Base-by-base conservation (phyloP, 2,329 filamentous ascomycete species). In the Macrophomina phaseolina region DNA sequence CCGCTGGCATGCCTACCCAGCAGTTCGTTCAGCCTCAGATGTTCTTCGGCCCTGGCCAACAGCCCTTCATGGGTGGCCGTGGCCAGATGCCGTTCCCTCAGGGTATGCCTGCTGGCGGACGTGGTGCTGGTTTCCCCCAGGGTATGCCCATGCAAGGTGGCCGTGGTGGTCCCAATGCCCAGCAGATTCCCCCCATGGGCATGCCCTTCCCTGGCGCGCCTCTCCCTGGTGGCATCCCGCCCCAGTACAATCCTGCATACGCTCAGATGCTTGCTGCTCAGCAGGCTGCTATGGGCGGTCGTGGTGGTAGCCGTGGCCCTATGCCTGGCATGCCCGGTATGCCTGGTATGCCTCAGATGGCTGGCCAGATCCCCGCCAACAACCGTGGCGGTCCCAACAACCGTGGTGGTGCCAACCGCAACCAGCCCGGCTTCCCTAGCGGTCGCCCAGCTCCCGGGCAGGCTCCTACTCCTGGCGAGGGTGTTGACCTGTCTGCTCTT, bases 131-230 rank as follows among this genome's bases (percentile, higher is more conserved):
- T 78, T 97, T 94, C 86, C 89, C 92, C 70, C 89, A 85, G 74
- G 90, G 87, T 65, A 95, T 94, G 83, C 88, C 89, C 71, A 90
- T 88, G 75, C 93, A 95, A 80, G 92, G 91, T 73, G 93, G 94
- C 71, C 94, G 94, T 79, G 94, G 93, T 71, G 92, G 89, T 71
- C 90, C 92, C 71, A 79, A 78, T 69, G 86, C 85, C 73, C 93
- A 95, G 82, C 91, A 94, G 82, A 87, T 97, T 71, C 92, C 93
- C 68, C 92, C 93, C 70, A 90, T 93, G 83, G 97, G 96, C 81
- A 89, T 87, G 71, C 86, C 95, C 76, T 90, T 91, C 62, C 85
- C 82, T 56, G 81, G 85, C 71, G 86, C 89, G 80, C 83, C 84
- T 68, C 48, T 53, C 14, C 87, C 87, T 73, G 86, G 86, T 71